These are phyloP conservation scores for Fremontodendron californicum DNA, from an alignment of 345 rosid species.

Conservation along the genomic window DNA sequence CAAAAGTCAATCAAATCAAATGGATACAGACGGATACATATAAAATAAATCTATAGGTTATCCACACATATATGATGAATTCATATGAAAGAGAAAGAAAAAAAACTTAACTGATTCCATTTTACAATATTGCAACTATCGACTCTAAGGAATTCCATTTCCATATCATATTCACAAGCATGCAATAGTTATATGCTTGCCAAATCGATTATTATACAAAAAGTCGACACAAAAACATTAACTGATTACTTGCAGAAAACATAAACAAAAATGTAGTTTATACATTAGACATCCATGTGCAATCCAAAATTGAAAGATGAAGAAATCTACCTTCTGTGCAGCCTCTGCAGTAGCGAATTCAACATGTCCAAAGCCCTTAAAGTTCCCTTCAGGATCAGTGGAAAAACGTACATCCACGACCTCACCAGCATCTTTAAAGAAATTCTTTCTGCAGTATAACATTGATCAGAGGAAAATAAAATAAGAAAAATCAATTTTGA, in stretches of 20 bases:
- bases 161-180: neutral
- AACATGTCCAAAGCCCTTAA: conserved; percentile 82
- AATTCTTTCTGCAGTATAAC: conserved; percentile 42
- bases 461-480: neutral
- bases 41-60: neutral
- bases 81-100: neutral
- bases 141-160: neutral
- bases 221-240: neutral
- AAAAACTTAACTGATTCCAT: neutral
- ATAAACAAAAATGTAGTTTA: neutral
- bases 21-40: no score
- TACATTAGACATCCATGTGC: neutral
- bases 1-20: no score
- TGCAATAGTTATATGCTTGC: neutral
- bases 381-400: conserved; percentile 38
- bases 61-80: neutral
- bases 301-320: neutral
- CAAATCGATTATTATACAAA: neutral
- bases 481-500: no score
- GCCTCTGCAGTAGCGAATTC: conserved; percentile 67
- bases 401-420: conserved; percentile 68
- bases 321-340: conserved; percentile 53
- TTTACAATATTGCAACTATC: neutral
- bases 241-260: neutral
- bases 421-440: conserved; percentile 73